Evolutionary conservation across 177 flowering plant species (phyloP).

Genomic region (Vitis hybrid): DNA sequence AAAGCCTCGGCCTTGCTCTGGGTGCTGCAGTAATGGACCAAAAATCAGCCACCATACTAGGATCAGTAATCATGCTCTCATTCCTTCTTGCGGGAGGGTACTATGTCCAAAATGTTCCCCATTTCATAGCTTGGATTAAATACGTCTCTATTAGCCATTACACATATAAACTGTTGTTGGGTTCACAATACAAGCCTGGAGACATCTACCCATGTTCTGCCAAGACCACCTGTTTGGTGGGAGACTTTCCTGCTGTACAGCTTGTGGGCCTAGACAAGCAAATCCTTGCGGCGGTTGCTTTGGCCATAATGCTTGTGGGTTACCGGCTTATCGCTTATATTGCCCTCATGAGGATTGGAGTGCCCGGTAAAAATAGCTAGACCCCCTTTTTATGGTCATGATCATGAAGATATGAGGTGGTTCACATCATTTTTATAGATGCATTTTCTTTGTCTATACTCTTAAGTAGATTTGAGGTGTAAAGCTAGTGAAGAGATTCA

Average conservation of each 20-base stretch:
- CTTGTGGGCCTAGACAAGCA: conserved; percentile 36
- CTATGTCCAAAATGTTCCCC: conserved; percentile 62
- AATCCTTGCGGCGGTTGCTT: conserved; percentile 22
- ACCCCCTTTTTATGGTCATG: not conserved
- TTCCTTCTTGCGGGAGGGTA: conserved; percentile 65
- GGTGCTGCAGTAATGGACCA: conserved; percentile 75
- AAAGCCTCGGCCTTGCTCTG: conserved; percentile 71
- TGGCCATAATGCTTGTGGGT: conserved; percentile 53
- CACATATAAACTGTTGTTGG: conserved; percentile 54
- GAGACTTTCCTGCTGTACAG: conserved; percentile 43
- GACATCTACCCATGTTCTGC: conserved; percentile 47
- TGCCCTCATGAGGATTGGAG: conserved; percentile 65
- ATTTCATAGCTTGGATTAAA: conserved; percentile 61
- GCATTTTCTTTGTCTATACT: too few species aligned
- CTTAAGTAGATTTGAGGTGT: not conserved
- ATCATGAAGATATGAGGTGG: not conserved
- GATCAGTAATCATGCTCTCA: conserved; percentile 47
- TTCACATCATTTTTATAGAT: too few species aligned
- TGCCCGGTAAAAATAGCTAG: conserved; percentile 8
- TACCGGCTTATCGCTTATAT: conserved; percentile 65
- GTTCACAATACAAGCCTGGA: conserved; percentile 39
- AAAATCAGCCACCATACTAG: conserved; percentile 49
- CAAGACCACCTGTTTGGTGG: conserved; percentile 29
- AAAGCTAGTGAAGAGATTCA: not conserved
- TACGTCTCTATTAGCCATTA: conserved; percentile 51